These are phyloP conservation scores for Akebia trifoliata DNA, from an alignment of 164 flowering plant genomes.

Conservation along the genomic window DNA sequence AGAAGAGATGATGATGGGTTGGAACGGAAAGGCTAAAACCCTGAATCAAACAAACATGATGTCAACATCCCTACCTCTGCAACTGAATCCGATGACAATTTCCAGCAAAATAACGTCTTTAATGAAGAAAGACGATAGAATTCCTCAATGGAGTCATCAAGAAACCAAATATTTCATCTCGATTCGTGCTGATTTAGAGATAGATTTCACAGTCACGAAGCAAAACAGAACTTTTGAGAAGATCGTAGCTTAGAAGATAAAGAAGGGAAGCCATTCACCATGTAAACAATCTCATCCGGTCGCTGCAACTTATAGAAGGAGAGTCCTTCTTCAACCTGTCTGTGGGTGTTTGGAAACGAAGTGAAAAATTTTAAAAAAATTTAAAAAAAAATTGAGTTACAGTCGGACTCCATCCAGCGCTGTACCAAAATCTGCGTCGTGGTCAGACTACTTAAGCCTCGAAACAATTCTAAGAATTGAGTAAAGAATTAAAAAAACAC, in stretches of 20 bases:
- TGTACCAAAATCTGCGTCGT: no score
- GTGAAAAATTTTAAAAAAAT: no score
- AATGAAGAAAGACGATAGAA: constrained; percentile 34
- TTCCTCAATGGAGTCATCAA: constrained; percentile 57
- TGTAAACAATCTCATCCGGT: no score
- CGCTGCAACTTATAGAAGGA: no score
- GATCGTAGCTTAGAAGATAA: constrained; percentile 43
- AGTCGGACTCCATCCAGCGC: no score
- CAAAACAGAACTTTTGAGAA: constrained; percentile 70
- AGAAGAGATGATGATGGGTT: constrained; percentile 17
- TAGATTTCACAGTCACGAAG: constrained; percentile 41
- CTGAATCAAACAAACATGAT: constrained; percentile 20
- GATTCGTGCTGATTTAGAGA: constrained; percentile 61
- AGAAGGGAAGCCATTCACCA: constrained; percentile 59
- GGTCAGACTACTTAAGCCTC: no score
- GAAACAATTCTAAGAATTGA: no score
- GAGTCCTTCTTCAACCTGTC: no score
- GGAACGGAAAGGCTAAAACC: constrained; percentile 16
- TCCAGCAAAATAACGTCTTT: constrained; percentile 9
- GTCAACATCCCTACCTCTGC: constrained; percentile 19
- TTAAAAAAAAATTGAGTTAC: no score
- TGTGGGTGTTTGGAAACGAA: no score
- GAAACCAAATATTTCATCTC: constrained; percentile 65
- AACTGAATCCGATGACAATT: constrained; percentile 15
- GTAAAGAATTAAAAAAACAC: no score